Base-by-base conservation (phyloP, 805 yeast species). In the Priceomyces melissophilus region DNA sequence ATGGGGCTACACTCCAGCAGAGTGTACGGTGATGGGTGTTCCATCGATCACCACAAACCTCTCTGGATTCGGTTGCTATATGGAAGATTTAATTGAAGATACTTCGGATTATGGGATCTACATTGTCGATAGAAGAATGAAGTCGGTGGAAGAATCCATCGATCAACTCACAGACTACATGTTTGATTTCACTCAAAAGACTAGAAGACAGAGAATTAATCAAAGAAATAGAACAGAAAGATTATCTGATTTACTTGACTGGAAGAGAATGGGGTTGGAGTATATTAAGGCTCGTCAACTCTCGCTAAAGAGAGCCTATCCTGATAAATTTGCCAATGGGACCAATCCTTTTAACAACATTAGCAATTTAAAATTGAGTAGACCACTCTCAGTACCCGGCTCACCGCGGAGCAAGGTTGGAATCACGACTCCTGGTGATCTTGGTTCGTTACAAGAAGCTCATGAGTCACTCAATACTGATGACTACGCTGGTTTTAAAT, bases 1-100 rank as follows among this genome's bases (percentile, higher is more conserved):
- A 3, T 91, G 99, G 99, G 99, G 99, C 30, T 91, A 91, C 65
- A 91, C 99, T 2, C 99, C 99, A 3, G 98, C 98, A 7, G 99
- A 91, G 63, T 93, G 99, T 71, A 91, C 99, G 0, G 99, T 93
- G 16, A 91, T 91, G 99, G 99, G 99, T 42, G 95, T 93, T 44
- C 99, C 99, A 12, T 87, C 96, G 5, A 87, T 91, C 56, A 91
- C 99, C 9, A 91, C 99, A 32, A 91, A 91, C 61, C 69, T 91
- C 45, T 87, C 96, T 2, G 99, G 99, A 1, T 91, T 91, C 60
- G 99, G 99, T 37, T 95, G 98, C 50, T 91, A 91, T 69, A 91
- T 91, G 98, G 99, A 91, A 67, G 97, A 91, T 62, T 74, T 91
- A 48, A 91, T 91, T 61, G 97, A 91, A 60, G 87, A 87, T 55